A percentile compares a stretch with the other conserved stretches of the same genome.
phyloP scores from a whole-genome alignment of 305 asterid species.

The Rubia peregrina region DNA sequence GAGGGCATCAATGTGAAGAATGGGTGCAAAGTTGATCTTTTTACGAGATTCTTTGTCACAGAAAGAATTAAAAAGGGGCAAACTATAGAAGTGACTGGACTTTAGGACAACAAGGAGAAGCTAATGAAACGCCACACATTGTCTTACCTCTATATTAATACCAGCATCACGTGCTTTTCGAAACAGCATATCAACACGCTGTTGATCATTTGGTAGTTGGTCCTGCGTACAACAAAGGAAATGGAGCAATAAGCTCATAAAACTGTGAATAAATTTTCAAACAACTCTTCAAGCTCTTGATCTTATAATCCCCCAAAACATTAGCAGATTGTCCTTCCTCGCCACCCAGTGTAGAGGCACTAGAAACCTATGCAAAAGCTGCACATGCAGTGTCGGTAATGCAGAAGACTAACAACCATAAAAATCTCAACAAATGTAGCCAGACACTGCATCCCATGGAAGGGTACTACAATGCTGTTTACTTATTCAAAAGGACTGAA shows the following conservation, averaged over 20 bases:
- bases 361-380: not conserved
- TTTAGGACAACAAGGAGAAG: not conserved
- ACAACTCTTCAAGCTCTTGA: not conserved
- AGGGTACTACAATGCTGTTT: no score
- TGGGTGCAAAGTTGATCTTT: not conserved
- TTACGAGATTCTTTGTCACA: not conserved
- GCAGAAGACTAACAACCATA: no score
- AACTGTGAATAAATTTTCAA: not conserved
- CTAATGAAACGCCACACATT: not conserved
- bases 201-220: constrained; percentile 71
- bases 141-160: constrained; percentile 63
- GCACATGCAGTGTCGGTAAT: not conserved
- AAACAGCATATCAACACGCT: constrained; percentile 77
- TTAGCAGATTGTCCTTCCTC: not conserved
- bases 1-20: not conserved
- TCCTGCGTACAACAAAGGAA: constrained; percentile 42
- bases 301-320: constrained; percentile 1
- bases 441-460: no score
- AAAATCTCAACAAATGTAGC: no score
- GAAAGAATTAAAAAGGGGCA: not conserved
- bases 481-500: no score
- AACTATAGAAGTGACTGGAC: not conserved
- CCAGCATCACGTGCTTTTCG: constrained; percentile 86
- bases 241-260: not conserved
- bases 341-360: not conserved